Base-by-base conservation (phyloP, 768 basidiomycete genomes). In the Tubosaeta sp. region DNA sequence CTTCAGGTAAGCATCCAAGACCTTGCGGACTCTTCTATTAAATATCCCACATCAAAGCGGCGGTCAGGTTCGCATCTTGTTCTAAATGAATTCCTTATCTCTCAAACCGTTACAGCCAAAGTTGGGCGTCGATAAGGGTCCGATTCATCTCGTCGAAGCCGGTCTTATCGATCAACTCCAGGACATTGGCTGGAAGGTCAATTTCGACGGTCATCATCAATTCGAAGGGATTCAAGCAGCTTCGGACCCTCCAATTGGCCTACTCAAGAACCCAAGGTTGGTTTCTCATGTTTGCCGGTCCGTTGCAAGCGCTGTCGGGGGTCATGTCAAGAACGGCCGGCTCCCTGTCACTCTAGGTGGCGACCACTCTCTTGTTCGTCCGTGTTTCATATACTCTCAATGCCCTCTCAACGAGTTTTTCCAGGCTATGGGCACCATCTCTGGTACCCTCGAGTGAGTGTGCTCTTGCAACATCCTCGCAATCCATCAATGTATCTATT, bases 321-420 rank as follows among this genome's bases (percentile, higher is more conserved):
- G 64, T 2, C 89, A 94, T 69, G 83, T 82, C 22, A 78, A 78
- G 71, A 81, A 82, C 47, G 93, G 95, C 2, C 79, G 83, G 60
- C 73, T 99, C 21, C 89, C 94, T 9, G 73, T 99, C 12, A 97
- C 94, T 2, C 75, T 98, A 7, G 96, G 96, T 11, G 96, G 96
- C 12, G 96, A 99, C 64, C 96, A 99, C 71, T 94, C 92, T 50
- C 73, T 98, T 67, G 90, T 89, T 53, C 48, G 83, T 75, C 30
- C 42, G 9, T 44, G 29, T 44, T 43, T 46, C 52, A 18, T 44
- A 48, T 19, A 25, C 46, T 29, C 47, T 18, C 54, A 31, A 21
- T 46, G n/a, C 40, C 25, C 42, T 48, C 36, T 44, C 59, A 13
- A 57, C 24, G 6, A 25, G 1, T 9, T 40, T 41, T 30, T 46